Conservation (phyloP, 2,329 filamentous ascomycete genomes). For the Botryosphaeria dothidea region DNA sequence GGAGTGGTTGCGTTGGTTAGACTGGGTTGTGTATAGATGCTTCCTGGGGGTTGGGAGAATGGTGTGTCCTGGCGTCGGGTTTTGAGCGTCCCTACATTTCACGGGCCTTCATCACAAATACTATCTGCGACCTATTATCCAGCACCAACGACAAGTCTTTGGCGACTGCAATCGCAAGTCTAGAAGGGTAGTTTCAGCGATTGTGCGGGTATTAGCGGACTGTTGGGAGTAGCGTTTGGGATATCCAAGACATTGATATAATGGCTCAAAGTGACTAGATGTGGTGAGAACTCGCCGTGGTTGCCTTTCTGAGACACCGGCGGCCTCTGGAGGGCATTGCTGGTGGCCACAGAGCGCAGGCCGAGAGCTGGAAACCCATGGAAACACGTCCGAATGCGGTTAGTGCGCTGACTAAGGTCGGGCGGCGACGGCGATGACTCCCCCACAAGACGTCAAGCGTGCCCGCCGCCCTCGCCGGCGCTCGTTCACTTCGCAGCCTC, state of each 20-base stretch:
- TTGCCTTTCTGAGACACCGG: conserved; percentile 7
- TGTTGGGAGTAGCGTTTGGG: background rate
- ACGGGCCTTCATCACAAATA: background rate
- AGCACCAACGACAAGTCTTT: background rate
- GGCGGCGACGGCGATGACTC: conserved; percentile 16
- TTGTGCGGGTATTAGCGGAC: background rate
- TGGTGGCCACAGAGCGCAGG: conserved; percentile 1
- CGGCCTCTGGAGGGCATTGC: background rate
- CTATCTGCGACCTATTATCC: background rate
- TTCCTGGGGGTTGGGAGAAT: background rate
- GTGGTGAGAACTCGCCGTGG: background rate
- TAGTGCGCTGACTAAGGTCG: conserved; percentile 8
- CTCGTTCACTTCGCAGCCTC: conserved; percentile 3
- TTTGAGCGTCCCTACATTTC: background rate
- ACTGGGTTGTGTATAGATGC: background rate
- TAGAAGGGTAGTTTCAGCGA: background rate
- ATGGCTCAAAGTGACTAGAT: background rate
- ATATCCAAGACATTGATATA: background rate
- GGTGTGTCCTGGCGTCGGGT: background rate
- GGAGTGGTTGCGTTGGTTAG: background rate
- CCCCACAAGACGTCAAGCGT: conserved; percentile 17
- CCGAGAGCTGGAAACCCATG: conserved; percentile 12
- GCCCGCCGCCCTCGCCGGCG: conserved; percentile 9
- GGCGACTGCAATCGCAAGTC: background rate
- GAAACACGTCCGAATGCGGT: background rate